These are phyloP conservation scores for Malus hybrid DNA, from an alignment of 331 rosid species.

Conservation along the genomic window DNA sequence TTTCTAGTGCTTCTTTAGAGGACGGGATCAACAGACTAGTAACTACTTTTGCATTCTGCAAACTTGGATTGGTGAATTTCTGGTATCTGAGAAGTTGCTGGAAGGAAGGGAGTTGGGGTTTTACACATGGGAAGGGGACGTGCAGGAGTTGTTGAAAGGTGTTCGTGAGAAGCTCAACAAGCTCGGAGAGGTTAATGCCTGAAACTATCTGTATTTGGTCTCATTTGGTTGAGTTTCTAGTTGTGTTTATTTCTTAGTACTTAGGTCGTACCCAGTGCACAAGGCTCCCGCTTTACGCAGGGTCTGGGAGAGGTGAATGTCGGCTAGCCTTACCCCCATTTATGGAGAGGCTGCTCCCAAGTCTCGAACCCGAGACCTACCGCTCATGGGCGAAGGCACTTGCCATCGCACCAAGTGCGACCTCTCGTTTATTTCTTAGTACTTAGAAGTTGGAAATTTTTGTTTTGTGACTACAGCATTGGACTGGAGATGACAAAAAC, in stretches of 20 bases:
- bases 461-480: slow-evolving; percentile 47
- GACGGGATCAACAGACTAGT: neutral
- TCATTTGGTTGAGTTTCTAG: neutral
- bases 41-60: neutral
- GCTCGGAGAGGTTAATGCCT: slow-evolving; percentile 63
- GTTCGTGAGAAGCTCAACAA: slow-evolving; percentile 73
- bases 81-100: slow-evolving; percentile 65
- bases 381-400: too few relatives aligned
- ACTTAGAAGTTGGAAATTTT: neutral
- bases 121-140: slow-evolving; percentile 66
- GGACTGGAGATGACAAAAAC: slow-evolving; percentile 74
- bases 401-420: too few relatives aligned
- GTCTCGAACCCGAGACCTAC: too few relatives aligned
- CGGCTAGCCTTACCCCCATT: too few relatives aligned
- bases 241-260: neutral
- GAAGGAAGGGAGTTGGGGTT: slow-evolving; percentile 73
- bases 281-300: too few relatives aligned
- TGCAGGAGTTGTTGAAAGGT: slow-evolving; percentile 43
- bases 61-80: slow-evolving; percentile 6
- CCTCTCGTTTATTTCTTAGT: neutral
- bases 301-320: too few relatives aligned
- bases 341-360: too few relatives aligned
- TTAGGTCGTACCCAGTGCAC: too few relatives aligned
- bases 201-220: neutral
- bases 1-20: neutral